Conservation (phyloP, 257 asterid genomes). For the Nicotiana noctiflora region DNA sequence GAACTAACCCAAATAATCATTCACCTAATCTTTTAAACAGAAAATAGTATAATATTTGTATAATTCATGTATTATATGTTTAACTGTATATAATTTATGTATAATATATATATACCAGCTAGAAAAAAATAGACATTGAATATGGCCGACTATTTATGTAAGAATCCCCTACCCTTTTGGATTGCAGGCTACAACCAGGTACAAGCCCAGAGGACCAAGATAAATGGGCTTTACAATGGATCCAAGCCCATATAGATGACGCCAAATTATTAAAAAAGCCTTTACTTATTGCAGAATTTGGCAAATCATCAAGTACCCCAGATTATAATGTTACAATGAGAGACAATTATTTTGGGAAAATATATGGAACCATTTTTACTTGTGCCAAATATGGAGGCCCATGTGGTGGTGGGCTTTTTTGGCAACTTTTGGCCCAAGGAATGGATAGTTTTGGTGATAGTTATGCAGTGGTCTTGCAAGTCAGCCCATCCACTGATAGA, state of each 20-base stretch:
- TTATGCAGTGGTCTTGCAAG: slow-evolving; percentile 20
- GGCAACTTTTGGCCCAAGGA: slow-evolving; percentile 23
- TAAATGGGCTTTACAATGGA: slow-evolving; percentile 4
- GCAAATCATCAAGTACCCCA: slow-evolving; percentile 9
- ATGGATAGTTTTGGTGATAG: slow-evolving; percentile 21
- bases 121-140: too few relatives aligned
- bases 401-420: slow-evolving; percentile 15
- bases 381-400: slow-evolving; percentile 11
- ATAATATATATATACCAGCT: too few relatives aligned
- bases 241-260: slow-evolving; percentile 16
- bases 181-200: background rate
- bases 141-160: too few relatives aligned
- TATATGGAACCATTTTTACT: slow-evolving; percentile 7
- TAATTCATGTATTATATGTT: too few relatives aligned
- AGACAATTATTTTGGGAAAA: slow-evolving; percentile 9
- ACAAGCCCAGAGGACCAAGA: background rate
- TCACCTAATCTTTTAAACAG: too few relatives aligned
- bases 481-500: slow-evolving; percentile 14
- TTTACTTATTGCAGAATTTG: slow-evolving; percentile 15
- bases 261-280: slow-evolving; percentile 17
- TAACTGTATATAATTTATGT: too few relatives aligned
- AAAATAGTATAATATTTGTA: too few relatives aligned
- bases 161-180: background rate
- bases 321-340: slow-evolving; percentile 3
- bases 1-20: too few relatives aligned